Evolutionary conservation across 2,329 filamentous ascomycete species (phyloP), one percentile per base, ranked within the genome.

Genomic region (Didymella lethalis): DNA sequence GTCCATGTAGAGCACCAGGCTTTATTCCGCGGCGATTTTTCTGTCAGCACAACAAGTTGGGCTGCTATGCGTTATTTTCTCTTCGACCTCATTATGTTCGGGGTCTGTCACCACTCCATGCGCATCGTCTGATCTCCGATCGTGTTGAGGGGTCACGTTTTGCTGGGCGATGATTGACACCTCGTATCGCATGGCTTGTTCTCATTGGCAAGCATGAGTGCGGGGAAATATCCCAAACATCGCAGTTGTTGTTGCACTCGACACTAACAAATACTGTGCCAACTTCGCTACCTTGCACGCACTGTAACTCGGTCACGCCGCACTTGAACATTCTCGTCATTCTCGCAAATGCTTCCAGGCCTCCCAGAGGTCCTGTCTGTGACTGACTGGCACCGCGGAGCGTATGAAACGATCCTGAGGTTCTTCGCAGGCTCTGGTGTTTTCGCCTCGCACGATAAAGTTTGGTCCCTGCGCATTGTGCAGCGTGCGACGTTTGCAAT

Each of bases 201-300:
- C 23, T 4, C 20, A 36, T 36, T 20, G 41, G 52, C 41, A 48
- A 43, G 54, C 54, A 57, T 57, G 28, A 34, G 28, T 23, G 43
- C 28, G 36, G n/a, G 43, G 41, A 43, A 11, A 5, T n/a, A 20
- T 11, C 34, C 29, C 48, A 43, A 38, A 32, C 31, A 46, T 31
- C 31, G 26, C 41, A 18, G 18, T 18, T 10, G 7, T 26, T 20
- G 20, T 18, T n/a, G 4, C 41, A n/a, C 25, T 31, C 32, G 25
- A 28, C 26, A 28, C 26, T 40, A 57, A 25, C 20, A 14, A 16
- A 23, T 8, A 1, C 11, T 25, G 29, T 29, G 18, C 44, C 28
- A 26, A 40, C 36, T 38, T 46, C 25, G 49, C 38, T 14, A 43
- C 36, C 48, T 43, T n/a, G n/a, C 7, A 29, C 34, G 43, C 44